These are phyloP conservation scores for Cladophialophora immunda DNA, from an alignment of 2,329 filamentous ascomycete species.

Conservation along the genomic window DNA sequence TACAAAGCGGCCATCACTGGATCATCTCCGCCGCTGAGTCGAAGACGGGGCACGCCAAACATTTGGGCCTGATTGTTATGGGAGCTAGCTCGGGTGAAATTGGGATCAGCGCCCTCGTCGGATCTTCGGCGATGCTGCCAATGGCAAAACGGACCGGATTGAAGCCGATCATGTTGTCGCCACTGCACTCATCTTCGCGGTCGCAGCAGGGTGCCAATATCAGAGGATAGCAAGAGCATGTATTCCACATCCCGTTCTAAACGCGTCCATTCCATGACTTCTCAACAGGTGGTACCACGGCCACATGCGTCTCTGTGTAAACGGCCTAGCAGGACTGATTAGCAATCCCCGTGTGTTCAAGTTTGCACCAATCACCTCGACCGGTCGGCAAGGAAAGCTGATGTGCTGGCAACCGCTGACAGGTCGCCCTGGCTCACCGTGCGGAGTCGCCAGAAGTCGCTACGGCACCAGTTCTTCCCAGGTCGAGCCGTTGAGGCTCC, in stretches of 20 bases:
- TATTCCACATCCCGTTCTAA: not conserved
- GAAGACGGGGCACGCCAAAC: not conserved
- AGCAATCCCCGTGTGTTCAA: slow-evolving; percentile 14
- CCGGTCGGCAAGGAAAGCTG: slow-evolving; percentile 30
- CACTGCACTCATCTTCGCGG: not conserved
- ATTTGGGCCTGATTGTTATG: not conserved
- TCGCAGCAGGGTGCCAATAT: not conserved
- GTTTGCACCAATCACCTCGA: slow-evolving; percentile 32
- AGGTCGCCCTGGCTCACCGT: slow-evolving; percentile 22
- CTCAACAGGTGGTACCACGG: not conserved
- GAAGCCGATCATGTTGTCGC: not conserved
- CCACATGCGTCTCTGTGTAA: not conserved
- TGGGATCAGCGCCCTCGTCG: slow-evolving; percentile 2
- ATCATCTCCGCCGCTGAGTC: not conserved
- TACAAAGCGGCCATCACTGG: not conserved
- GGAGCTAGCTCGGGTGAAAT: not conserved
- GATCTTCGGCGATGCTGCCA: slow-evolving; percentile 24
- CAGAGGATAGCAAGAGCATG: not conserved
- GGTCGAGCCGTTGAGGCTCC: slow-evolving; percentile 19
- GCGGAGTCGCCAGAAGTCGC: slow-evolving; percentile 23
- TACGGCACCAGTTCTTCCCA: slow-evolving; percentile 29
- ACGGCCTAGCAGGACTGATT: slow-evolving; percentile 8
- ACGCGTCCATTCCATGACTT: not conserved
- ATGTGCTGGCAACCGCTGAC: slow-evolving; percentile 38
- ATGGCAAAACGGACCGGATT: slow-evolving; percentile 3